Evolutionary conservation across 768 basidiomycete species (phyloP), one percentile per base, ranked within the genome.

Genomic region (Fistulinella prunicolor): DNA sequence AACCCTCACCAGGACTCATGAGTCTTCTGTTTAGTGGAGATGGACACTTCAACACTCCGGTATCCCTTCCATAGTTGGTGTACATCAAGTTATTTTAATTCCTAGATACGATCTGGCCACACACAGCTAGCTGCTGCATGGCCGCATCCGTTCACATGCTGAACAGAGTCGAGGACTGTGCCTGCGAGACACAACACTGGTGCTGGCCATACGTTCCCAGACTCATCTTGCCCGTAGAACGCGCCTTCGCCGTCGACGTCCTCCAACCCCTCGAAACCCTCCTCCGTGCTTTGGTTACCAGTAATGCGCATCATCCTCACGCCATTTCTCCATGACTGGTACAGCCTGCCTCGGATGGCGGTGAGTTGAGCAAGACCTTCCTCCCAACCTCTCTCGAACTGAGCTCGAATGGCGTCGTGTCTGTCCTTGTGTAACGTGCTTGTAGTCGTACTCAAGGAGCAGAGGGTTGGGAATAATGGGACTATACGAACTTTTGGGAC

Each of bases 381-480:
- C 3, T 64, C 62, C 85, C 85, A 87, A 14, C 85, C 86, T 22
- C 65, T 70, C 58, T 72, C 72, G 56, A 87, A 89, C 52, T 79
- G 77, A 1, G 61, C 61, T 10, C 72, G 69, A 38, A 83, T 74
- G 28, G 57, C 61, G 8, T 62, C 64, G 44, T 75, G 70, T 20
- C 62, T 67, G 4, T 71, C 68, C n/a, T 55, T 57, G 24, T 63
- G 56, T 12, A 71, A 37, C 9, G 28, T 37, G 29, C 47, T 59
- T 35, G 70, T 55, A 0, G 74, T 77, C n/a, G 75, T 67, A 16
- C 75, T 75, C 24, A 87, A 49, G 10, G 82, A 76, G 23, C 57
- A 50, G 9, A 88, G 63, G 0, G 57, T 65, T 4, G 85, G 80
- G 1, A 70, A 46, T 2, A 78, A 70, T 7, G 86, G 86, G 4